Evolutionary conservation across 140 eudicot species (phyloP), one percentile per base, ranked within the genome.

Genomic region (Flaveria floridana): DNA sequence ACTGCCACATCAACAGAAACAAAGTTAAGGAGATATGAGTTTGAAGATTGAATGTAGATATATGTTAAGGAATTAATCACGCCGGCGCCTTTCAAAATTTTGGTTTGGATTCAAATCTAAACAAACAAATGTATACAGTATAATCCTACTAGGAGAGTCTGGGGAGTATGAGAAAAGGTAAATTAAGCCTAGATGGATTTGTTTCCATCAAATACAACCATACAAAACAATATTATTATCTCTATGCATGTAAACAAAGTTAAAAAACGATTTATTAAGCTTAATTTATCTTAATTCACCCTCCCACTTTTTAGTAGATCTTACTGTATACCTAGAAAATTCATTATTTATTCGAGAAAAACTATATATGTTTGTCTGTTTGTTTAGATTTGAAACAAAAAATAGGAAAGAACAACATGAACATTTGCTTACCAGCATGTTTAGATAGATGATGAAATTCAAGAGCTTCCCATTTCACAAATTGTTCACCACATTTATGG

Each of bases 361-460:
- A 0, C 37, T 30, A 1, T 3, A 30, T 30, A 30, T 30, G 37
- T 30, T 30, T 44, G 47, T 44, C 10, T 44, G 3, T 44, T 44
- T 9, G 13, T 8, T 44, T 44, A 2, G 50, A 44, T 44, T 44
- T 14, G 11, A 70, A 11, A 2, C 10, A 47, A 47, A 44, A 30
- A 80, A 78, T 6, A 13, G 15, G 2, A 25, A 39, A 25, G 50
- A 44, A 21, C 4, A 47, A n/a, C 21, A 55, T 61, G 57, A 68
- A 56, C 14, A 39, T 56, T 26, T 58, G 0, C 68, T 64, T 81
- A 90, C 96, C 96, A 13, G 96, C 96, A 80, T 90, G 96, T 79
- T 82, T 86, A 61, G 91, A 86, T 71, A 88, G 96, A 48, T 90
- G 96, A 80, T 90, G 96, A 15, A 77, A 74, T 84, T 90, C 96